Evolutionary conservation across 495 filamentous ascomycete species (phyloP).

Genomic region (Niebla homalea): DNA sequence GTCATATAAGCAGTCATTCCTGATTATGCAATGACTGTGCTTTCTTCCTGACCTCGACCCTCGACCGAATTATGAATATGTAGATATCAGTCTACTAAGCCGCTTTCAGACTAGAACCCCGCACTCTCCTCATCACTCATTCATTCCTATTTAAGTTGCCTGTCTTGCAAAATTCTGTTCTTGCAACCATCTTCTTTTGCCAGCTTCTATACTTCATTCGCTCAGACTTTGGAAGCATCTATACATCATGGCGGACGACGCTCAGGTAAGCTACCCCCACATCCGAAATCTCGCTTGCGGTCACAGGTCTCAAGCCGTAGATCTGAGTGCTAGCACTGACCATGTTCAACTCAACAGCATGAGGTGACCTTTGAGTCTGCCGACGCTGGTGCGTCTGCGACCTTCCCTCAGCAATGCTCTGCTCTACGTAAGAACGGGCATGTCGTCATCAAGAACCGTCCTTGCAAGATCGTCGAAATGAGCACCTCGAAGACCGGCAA

Average conservation of each 20-base stretch:
- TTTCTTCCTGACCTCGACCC: no score
- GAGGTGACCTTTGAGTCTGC: constrained; percentile 82
- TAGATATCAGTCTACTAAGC: no score
- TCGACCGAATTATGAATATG: no score
- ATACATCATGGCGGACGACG: constrained; percentile 38
- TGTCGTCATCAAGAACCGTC: constrained; percentile 95
- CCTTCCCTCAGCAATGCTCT: constrained; percentile 97
- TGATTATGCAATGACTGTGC: no score
- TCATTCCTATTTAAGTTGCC: no score
- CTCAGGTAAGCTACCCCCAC: constrained; percentile 25
- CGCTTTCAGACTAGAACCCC: no score
- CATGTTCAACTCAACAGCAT: constrained; percentile 40
- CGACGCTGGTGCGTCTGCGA: constrained; percentile 87
- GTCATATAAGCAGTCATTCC: no score
- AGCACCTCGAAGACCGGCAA: constrained; percentile 99
- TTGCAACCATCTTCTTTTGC: no score
- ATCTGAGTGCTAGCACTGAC: constrained; percentile 11
- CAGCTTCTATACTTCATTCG: background rate
- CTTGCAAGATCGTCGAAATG: constrained; percentile 99
- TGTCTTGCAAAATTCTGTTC: no score
- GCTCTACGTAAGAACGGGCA: constrained; percentile 96
- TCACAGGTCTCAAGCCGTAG: constrained; percentile 19
- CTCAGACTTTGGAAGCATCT: constrained; percentile 14
- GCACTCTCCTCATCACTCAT: no score
- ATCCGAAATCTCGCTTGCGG: constrained; percentile 19